Conservation (phyloP, 2,329 filamentous ascomycete species). For the Cryphonectria parasitica region DNA sequence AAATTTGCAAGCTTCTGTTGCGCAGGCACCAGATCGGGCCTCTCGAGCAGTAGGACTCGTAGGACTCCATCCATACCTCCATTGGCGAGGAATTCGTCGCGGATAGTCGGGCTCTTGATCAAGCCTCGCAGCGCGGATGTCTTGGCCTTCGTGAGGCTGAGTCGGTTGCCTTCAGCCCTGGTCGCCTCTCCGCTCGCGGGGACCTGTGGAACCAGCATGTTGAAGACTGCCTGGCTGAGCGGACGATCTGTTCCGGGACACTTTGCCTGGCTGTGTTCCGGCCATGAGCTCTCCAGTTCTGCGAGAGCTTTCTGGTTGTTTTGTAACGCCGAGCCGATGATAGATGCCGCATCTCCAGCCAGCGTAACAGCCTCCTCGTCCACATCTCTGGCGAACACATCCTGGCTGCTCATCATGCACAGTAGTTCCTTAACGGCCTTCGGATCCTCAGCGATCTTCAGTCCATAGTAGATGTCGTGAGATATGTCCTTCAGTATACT, state of each 20-base stretch:
- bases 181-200: slow-evolving; percentile 31
- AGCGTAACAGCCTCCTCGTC: slow-evolving; percentile 35
- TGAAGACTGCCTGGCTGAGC: slow-evolving; percentile 47
- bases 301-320: slow-evolving; percentile 67
- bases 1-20: slow-evolving; percentile 61
- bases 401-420: slow-evolving; percentile 53
- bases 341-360: slow-evolving; percentile 56
- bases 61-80: slow-evolving; percentile 60
- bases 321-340: slow-evolving; percentile 61
- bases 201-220: slow-evolving; percentile 38
- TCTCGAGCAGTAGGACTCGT: slow-evolving; percentile 53
- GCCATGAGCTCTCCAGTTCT: slow-evolving; percentile 55
- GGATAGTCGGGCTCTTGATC: slow-evolving; percentile 56
- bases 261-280: slow-evolving; percentile 41
- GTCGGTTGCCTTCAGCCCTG: slow-evolving; percentile 22
- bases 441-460: slow-evolving; percentile 62
- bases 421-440: slow-evolving; percentile 59
- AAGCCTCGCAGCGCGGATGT: slow-evolving; percentile 60
- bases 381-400: slow-evolving; percentile 31
- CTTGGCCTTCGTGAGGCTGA: slow-evolving; percentile 40
- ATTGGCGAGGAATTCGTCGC: slow-evolving; percentile 57
- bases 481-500: slow-evolving; percentile 65
- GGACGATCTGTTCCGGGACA: slow-evolving; percentile 40
- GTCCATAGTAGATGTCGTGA: slow-evolving; percentile 72
- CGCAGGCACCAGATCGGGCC: slow-evolving; percentile 53